Conservation (phyloP, 805 yeast species). For the Torulaspora gathmanii region DNA sequence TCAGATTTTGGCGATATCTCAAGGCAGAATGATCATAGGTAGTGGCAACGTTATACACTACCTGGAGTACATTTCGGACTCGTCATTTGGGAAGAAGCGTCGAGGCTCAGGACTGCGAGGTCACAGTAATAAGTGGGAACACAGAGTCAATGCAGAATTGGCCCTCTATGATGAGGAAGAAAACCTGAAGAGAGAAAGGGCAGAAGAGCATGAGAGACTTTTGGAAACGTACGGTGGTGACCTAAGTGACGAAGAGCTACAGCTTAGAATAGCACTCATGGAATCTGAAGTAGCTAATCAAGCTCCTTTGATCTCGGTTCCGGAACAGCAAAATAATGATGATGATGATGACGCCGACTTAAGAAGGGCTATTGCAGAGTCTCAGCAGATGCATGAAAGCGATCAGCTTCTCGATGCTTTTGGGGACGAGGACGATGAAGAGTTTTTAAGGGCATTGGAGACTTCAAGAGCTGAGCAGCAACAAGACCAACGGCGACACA, state of each 20-base stretch:
- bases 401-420: constrained; percentile 10
- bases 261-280: constrained; percentile 33
- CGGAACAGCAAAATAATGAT: constrained; percentile 2
- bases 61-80: constrained; percentile 26
- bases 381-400: constrained; percentile 11
- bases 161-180: constrained; percentile 32
- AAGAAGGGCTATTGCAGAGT: constrained; percentile 22
- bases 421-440: constrained; percentile 22
- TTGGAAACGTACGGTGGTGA: constrained; percentile 31
- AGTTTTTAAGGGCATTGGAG: constrained; percentile 20
- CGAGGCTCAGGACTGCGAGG: constrained; percentile 10
- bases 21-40: constrained; percentile 31
- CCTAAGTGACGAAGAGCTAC: constrained; percentile 33
- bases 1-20: constrained; percentile 30
- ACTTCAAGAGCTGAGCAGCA: constrained; percentile 16
- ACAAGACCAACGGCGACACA: not conserved
- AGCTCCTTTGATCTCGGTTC: not conserved
- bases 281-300: constrained; percentile 26
- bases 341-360: constrained; percentile 20
- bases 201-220: constrained; percentile 18
- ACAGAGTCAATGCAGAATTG: constrained; percentile 25
- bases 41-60: constrained; percentile 31
- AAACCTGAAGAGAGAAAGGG: constrained; percentile 13
- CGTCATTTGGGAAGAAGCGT: constrained; percentile 12
- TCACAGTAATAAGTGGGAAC: constrained; percentile 32